Evolutionary conservation across 2,329 filamentous ascomycete genomes (phyloP), one percentile per base, ranked within the genome.

Genomic region (Annulohypoxylon truncatum): DNA sequence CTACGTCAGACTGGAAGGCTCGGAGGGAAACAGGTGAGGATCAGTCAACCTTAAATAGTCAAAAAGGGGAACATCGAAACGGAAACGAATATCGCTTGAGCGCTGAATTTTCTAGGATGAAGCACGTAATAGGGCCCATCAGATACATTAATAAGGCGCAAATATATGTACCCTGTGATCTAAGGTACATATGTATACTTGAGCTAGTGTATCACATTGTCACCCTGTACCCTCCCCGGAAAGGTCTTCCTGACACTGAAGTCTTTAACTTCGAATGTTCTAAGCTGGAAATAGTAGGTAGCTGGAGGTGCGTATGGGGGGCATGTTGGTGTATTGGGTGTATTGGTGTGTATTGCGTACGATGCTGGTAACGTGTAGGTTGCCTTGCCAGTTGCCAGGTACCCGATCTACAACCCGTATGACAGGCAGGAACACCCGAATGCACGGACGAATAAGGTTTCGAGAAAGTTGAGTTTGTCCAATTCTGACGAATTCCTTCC

Each of bases 81-180:
- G 53, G 59, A 66, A 66, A 67, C 56, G 60, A 67, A 58, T 53
- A 57, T 56, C 53, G 64, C 51, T 47, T 31, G 47, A 64, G 61
- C 24, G 57, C 50, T 59, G 57, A 52, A 42, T 56, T 60, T 53
- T 26, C 62, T 59, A 62, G 66, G 67, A 67, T 64, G 67, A 67
- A 69, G 67, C 67, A 69, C 67, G 67, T 69, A 69, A 69, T 69
- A 69, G 67, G 64, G 29, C 22, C 67, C 64, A 64, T 69, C 59
- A 62, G 54, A 60, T 67, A 67, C 59, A 52, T 67, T 63, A 67
- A 67, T 63, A 67, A 53, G 64, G 55, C 59, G 54, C 59, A 67
- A 60, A 63, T 67, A 67, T 64, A 61, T 35, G 38, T 61, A 63
- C 59, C 54, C 63, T 55, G 50, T 60, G 54, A 63, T 63, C 50